These are phyloP conservation scores for Bretschneidera sinensis DNA, from an alignment of 345 rosid species.

Conservation along the genomic window DNA sequence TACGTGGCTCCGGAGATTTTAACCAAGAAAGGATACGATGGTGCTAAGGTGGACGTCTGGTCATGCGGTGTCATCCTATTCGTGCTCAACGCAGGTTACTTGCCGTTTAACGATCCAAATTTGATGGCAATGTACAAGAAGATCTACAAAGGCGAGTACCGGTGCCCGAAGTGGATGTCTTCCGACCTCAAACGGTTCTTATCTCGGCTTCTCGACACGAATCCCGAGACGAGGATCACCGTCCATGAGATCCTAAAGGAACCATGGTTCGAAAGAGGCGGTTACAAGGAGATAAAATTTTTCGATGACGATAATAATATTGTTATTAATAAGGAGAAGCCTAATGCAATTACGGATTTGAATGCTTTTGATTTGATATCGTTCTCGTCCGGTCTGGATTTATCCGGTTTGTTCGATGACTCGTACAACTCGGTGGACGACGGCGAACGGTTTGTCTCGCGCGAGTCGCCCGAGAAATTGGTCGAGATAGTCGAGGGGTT, in stretches of 20 bases:
- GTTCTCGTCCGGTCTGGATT: slow-evolving; percentile 74
- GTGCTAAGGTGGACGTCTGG: slow-evolving; percentile 89
- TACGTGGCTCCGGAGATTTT: slow-evolving; percentile 97
- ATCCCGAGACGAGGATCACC: slow-evolving; percentile 74
- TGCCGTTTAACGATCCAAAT: slow-evolving; percentile 88
- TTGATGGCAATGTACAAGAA: slow-evolving; percentile 81
- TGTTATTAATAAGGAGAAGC: background rate
- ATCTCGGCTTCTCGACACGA: slow-evolving; percentile 71
- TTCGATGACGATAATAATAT: slow-evolving; percentile 32
- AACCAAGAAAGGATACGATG: slow-evolving; percentile 74
- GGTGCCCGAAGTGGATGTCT: slow-evolving; percentile 88
- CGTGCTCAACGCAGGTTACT: slow-evolving; percentile 72
- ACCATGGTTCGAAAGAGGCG: slow-evolving; percentile 79
- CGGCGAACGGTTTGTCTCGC: slow-evolving; percentile 50
- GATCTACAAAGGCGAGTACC: slow-evolving; percentile 73
- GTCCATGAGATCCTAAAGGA: slow-evolving; percentile 62
- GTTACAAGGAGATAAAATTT: slow-evolving; percentile 35
- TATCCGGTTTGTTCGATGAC: slow-evolving; percentile 59
- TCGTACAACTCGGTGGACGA: slow-evolving; percentile 29
- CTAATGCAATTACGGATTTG: slow-evolving; percentile 24
- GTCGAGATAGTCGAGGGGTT: slow-evolving; percentile 50
- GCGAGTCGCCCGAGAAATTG: slow-evolving; percentile 47
- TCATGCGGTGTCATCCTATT: slow-evolving; percentile 80
- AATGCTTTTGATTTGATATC: slow-evolving; percentile 89
- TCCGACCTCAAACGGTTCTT: slow-evolving; percentile 62